These are phyloP conservation scores for Leucocoprinus leucothites DNA, from an alignment of 768 basidiomycete species.

Conservation along the genomic window DNA sequence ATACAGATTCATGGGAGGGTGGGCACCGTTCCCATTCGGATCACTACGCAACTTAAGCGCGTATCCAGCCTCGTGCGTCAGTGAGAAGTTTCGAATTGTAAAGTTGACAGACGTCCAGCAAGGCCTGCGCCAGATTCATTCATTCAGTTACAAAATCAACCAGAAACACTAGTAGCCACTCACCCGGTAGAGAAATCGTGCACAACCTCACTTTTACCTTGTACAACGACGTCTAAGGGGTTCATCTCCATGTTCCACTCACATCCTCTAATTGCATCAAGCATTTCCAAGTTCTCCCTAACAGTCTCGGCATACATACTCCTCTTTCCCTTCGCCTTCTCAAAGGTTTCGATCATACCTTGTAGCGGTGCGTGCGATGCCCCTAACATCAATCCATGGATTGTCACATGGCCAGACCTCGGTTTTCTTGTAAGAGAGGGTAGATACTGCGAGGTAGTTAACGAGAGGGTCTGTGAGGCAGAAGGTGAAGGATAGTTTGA, in stretches of 20 bases:
- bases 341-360: conserved; percentile 55
- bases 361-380: conserved; percentile 66
- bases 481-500: conserved; percentile 6
- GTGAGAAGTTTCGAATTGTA: conserved; percentile 68
- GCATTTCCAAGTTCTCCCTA: conserved; percentile 62
- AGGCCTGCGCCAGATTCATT: conserved; percentile 37
- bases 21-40: conserved; percentile 2
- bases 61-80: conserved; percentile 57
- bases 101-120: conserved; percentile 53
- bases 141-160: neutral
- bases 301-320: conserved; percentile 92
- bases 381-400: conserved; percentile 62
- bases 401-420: conserved; percentile 57
- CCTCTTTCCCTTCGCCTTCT: conserved; percentile 64
- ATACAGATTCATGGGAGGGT: conserved; percentile 12
- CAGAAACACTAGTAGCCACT: conserved; percentile 25
- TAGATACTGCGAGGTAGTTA: neutral
- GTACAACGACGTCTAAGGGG: conserved; percentile 56
- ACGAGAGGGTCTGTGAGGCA: neutral
- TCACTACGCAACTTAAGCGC: conserved; percentile 43
- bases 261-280: conserved; percentile 63
- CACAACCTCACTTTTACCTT: conserved; percentile 35
- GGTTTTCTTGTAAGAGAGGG: conserved; percentile 24
- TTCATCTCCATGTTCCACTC: conserved; percentile 82
- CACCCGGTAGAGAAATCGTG: conserved; percentile 77